phyloP scores from a whole-genome alignment of 2,329 filamentous ascomycete genomes.

The Sarocladium strictum region DNA sequence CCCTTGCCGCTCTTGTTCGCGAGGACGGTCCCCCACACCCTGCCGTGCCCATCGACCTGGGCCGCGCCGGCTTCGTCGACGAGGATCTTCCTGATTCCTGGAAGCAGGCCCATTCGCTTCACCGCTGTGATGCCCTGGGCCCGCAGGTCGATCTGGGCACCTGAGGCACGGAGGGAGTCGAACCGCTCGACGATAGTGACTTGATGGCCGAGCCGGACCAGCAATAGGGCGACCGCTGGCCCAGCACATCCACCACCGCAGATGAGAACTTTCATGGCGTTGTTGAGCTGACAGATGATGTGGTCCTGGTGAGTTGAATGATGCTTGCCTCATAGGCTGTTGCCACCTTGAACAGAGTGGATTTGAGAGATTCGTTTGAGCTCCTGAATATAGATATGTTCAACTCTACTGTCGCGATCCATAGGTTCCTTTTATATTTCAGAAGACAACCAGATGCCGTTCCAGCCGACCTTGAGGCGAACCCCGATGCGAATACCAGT shows the following conservation, averaged over 20 bases:
- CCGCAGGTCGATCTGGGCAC: conserved; percentile 37
- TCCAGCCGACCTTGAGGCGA: no score
- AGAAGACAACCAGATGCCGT: no score
- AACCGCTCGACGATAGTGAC: conserved; percentile 34
- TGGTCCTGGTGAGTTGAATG: neutral
- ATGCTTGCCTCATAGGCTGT: neutral
- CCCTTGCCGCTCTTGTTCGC: conserved; percentile 34
- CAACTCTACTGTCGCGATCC: no score
- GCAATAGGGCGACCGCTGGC: conserved; percentile 29
- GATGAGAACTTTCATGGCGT: conserved; percentile 36
- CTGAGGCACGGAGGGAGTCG: conserved; percentile 26
- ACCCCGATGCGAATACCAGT: no score
- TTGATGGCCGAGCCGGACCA: conserved; percentile 27
- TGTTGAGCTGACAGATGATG: neutral
- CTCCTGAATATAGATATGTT: no score
- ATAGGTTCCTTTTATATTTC: no score
- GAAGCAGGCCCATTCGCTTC: conserved; percentile 29
- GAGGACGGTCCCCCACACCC: conserved; percentile 29
- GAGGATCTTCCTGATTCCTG: conserved; percentile 24
- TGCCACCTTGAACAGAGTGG: neutral
- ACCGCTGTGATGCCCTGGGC: conserved; percentile 30
- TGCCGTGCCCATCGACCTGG: conserved; percentile 36
- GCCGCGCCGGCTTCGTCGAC: conserved; percentile 43
- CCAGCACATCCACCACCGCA: conserved; percentile 35
- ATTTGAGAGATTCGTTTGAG: no score